Conservation (phyloP, 2,329 filamentous ascomycete species). For the Fusarium newnesense region DNA sequence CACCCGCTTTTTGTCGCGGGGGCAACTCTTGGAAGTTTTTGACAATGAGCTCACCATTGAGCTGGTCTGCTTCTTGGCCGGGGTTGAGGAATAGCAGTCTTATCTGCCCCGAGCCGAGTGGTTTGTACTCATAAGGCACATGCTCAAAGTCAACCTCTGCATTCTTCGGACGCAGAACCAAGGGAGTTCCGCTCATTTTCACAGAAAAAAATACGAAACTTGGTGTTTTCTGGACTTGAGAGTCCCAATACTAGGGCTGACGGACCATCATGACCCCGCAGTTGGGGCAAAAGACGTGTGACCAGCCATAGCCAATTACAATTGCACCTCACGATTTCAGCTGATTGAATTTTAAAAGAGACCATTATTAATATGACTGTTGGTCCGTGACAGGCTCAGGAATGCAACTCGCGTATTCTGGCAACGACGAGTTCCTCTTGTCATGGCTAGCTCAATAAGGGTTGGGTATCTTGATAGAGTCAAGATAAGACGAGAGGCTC, state of each 20-base stretch:
- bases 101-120: not conserved
- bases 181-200: accelerated
- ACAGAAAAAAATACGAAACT: not conserved
- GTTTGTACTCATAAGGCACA: not conserved
- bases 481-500: not conserved
- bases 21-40: not conserved
- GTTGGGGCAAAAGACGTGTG: not conserved
- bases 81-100: not conserved
- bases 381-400: not conserved
- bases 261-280: not conserved
- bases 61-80: not conserved
- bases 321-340: too few relatives aligned
- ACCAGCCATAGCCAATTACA: not conserved
- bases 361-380: accelerated
- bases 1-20: not conserved
- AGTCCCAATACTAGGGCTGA: accelerated
- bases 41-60: not conserved
- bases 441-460: too few relatives aligned
- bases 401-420: accelerated
- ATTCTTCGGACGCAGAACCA: accelerated
- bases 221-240: too few relatives aligned
- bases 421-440: not conserved
- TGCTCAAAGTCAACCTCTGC: accelerated
- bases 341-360: not conserved
- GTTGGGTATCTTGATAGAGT: not conserved